Percentiles rank a stretch among this genome's conserved stretches.
These are phyloP conservation scores for Gossypium davidsonii DNA, from an alignment of 441 rosid species.

Conservation along the genomic window DNA sequence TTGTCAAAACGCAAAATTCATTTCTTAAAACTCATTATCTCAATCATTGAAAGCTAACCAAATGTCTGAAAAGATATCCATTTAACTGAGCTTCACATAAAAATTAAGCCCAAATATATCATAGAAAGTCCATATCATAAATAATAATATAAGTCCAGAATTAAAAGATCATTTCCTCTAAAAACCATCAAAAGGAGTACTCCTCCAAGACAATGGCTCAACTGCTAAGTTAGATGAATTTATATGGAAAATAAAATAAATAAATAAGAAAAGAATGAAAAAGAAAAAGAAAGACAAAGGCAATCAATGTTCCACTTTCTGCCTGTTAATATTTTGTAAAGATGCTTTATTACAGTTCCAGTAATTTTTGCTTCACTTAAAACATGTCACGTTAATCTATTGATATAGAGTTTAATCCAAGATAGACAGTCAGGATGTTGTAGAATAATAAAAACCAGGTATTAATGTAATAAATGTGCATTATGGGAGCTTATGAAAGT, in stretches of 20 bases:
- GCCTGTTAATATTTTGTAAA: background rate
- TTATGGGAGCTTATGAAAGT: background rate
- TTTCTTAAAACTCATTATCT: background rate
- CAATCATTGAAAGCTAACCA: background rate
- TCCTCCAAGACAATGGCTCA: background rate
- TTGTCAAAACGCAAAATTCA: background rate
- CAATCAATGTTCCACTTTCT: background rate
- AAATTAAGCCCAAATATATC: background rate
- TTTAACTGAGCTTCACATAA: background rate
- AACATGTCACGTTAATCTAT: background rate
- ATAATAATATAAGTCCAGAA: background rate
- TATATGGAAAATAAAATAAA: background rate
- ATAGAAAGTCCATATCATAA: background rate
- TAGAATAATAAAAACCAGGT: background rate
- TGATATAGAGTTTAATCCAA: background rate
- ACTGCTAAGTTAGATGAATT: background rate
- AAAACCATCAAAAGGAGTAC: background rate
- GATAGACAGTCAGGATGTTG: background rate
- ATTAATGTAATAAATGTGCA: background rate
- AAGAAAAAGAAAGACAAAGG: background rate
- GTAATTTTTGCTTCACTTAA: background rate
- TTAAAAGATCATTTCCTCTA: background rate
- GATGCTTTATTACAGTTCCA: background rate
- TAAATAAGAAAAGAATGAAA: background rate
- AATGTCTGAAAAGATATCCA: background rate